These are phyloP conservation scores for Paramecium pentaurelia DNA, from an alignment of 73 alveolate species.

Conservation along the genomic window DNA sequence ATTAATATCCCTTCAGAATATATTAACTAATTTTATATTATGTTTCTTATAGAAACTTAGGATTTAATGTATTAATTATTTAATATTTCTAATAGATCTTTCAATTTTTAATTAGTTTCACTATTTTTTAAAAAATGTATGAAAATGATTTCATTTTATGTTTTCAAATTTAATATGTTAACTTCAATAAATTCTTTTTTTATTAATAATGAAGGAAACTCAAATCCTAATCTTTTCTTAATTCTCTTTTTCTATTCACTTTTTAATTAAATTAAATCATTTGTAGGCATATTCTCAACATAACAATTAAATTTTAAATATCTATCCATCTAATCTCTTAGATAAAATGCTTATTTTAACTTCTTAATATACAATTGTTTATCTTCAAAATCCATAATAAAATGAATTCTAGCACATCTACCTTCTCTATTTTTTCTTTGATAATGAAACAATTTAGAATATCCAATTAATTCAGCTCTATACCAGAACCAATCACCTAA, in stretches of 20 bases:
- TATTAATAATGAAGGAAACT: not conserved
- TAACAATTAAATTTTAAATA: not conserved
- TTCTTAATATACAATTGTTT: not conserved
- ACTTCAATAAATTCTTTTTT: not conserved
- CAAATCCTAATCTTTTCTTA: conserved; percentile 3
- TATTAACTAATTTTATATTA: not conserved
- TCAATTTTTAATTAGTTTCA: not conserved
- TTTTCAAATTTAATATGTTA: not conserved
- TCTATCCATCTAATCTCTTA: conserved; percentile 13
- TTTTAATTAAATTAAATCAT: not conserved
- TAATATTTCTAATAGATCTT: not conserved
- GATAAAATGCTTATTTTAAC: not conserved
- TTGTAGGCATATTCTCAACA: conserved; percentile 32
- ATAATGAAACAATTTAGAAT: not conserved
- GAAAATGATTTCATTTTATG: not conserved
- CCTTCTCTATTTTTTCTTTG: conserved; percentile 15
- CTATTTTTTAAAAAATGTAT: not conserved
- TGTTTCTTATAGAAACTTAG: not conserved
- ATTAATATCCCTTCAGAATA: not conserved
- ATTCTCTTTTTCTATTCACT: not conserved
- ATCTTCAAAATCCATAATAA: not conserved
- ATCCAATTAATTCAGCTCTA: not conserved
- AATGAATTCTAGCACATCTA: conserved; percentile 5
- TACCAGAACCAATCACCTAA: conserved; percentile 14
- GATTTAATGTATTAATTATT: not conserved